Evolutionary conservation across 139 green algal species (phyloP), one percentile per base, ranked within the genome.

Genomic region (Pycnococcus provasolii): DNA sequence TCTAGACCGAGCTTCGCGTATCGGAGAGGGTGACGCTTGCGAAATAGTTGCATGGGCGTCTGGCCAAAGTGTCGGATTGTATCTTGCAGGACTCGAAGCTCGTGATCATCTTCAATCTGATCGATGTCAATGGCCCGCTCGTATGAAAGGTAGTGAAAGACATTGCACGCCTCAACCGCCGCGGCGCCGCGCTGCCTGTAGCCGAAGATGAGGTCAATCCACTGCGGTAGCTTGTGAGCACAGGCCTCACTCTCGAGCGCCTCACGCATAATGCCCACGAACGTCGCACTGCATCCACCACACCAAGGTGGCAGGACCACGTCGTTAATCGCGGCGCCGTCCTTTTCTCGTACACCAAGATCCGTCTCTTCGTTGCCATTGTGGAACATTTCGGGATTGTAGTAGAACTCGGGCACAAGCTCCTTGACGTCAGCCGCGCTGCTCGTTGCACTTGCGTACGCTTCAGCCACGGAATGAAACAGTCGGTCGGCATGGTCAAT

Each of bases 131-230:
- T 72, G 1, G 58, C 43, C 13, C 73, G 66, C 62, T 84, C 79
- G 67, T 84, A 84, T 5, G 79, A 80, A 0, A 82, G 67, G 69
- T 84, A 80, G 60, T 82, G 79, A 55, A 84, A 84, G 41, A 82
- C 72, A 45, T 84, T 84, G 47, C 13, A 44, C 2, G 79, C 79
- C 45, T 71, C 47, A 39, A 68, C 77, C 1, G 77, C 73, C 6
- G 46, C 73, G 37, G 67, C 50, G 9, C 77, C 77, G 2, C 68
- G 58, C 58, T 83, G 77, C 59, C 78, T 80, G 61, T 63, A 80
- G n/a, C 77, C 77, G 50, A 83, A 83, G 52, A 87, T 70, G 44
- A 87, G 74, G 69, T 87, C 82, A 7, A 87, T 71, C 82, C 82
- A 87, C 7, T 67, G 52, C 51, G 85, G 79, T 43, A 87, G 66